Evolutionary conservation across 768 basidiomycete species (phyloP), one percentile per base, ranked within the genome.

Genomic region (Clavaria fumosa): DNA sequence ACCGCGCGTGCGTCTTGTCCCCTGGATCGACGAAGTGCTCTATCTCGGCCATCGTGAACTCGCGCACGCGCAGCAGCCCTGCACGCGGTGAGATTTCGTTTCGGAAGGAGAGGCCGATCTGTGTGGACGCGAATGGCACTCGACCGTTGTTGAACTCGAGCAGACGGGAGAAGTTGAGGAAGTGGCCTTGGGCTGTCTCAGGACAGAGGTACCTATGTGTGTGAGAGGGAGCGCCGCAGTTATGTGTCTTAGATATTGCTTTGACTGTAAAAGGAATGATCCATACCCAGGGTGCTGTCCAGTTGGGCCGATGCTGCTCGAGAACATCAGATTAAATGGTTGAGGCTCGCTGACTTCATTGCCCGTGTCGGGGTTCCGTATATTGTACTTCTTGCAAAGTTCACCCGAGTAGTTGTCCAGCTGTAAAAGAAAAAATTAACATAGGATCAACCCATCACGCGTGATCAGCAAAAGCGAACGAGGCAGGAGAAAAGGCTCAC

Each of bases 1-100:
- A 99, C n/a, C 76, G 71, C 18, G 68, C 62, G 58, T 97, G 95
- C 4, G 57, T 61, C 63, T 97, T 99, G 63, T 95, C 78, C 30
- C 70, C 68, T 10, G 95, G 95, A 64, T 97, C 95, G 47, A 99
- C 95, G 46, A 66, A 99, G 63, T 99, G 95, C 61, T 99, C 95
- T 53, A 99, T 95, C 64, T 99, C 95, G 32, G 90, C 95, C 93
- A 97, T 95, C 7, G 88, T 95, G 63, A 97, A 99, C 57, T 99
- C 95, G 47, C 93, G 84, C 22, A 97, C 93, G 43, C 95, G 90
- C 33, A 99, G 70, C 27, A 99, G 69, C 37, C 95, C 95, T 26
- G 91, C 88, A 39, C 89, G 83, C 10, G 95, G 95, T 0, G 90
- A 91, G 48, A 99, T 97, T 56, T 97, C 95, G 55, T 99, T 99